Base-by-base conservation (phyloP, 2,329 filamentous ascomycete genomes). In the Venturia pyrina region DNA sequence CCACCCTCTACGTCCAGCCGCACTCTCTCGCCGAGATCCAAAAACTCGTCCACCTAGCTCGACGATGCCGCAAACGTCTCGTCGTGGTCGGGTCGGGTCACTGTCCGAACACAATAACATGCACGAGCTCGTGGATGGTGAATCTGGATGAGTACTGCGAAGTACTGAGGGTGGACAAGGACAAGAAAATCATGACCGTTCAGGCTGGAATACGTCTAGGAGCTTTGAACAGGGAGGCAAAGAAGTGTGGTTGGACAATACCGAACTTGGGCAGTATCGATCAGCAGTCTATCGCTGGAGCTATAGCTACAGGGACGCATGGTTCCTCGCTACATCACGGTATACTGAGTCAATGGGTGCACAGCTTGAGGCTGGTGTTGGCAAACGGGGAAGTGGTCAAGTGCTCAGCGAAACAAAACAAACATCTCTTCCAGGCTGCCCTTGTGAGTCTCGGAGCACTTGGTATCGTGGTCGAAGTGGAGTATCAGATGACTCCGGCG, bases 191-290 rank as follows among this genome's bases (percentile, higher is more conserved):
- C 8, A 85, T 96, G 64, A 86, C 87, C 2, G 89, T 96, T 71
- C 85, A 98, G 78, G 89, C 89, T n/a, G 95, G 95, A 19, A 96
- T 98, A 69, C 84, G 93, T 24, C 80, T 99, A 68, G 86, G 85
- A 71, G 80, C 87, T 67, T 80, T 99, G 66, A 89, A 91, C 68
- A 82, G 84, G 56, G 85, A 87, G 72, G 85, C 97, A 41, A 91
- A 90, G 70, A 82, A 84, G 65, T 78, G 87, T 71, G 91, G 91
- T 0, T 82, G 96, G 69, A 91, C 92, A 1, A 88, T 99, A 84
- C 89, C 90, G 37, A 97, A 96, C 75, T 80, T 98, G 59, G 95
- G 95, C 44, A 96, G 91, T 75, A 99, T 99, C 77, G 92, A 97
- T 75, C 86, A 91, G 71, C 95, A 99, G 81, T 95, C 90, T 67